Percentiles rank a stretch among this genome's conserved stretches.
Evolutionary conservation across 78 protist species (phyloP).

Genomic region (Dictyostelium purpureum): DNA sequence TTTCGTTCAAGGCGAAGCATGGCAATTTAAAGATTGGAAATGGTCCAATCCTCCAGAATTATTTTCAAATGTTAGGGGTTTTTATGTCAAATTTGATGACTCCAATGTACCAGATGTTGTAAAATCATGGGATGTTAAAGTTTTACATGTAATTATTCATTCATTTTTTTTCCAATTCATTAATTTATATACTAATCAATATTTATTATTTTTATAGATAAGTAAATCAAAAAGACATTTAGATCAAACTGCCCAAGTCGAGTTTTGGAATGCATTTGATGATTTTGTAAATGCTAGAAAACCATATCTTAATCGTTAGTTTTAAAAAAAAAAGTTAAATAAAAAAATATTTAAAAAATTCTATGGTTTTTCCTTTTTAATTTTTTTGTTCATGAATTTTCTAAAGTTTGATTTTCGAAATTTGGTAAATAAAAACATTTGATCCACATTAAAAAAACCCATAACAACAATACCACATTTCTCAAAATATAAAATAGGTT

Average conservation of each 20-base stretch:
- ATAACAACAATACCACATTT: too few species aligned
- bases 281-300: conserved; percentile 34
- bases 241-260: conserved; percentile 63
- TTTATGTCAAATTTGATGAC: conserved; percentile 48
- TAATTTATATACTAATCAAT: background rate
- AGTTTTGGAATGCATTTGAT: conserved; percentile 72
- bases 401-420: too few species aligned
- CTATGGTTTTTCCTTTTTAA: too few species aligned
- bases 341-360: too few species aligned
- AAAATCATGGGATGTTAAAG: conserved; percentile 76
- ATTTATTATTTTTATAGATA: conserved; percentile 7
- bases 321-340: too few species aligned
- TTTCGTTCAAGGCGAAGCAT: conserved; percentile 78
- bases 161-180: background rate
- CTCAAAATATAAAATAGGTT: too few species aligned
- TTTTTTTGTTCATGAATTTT: too few species aligned
- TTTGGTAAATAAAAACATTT: too few species aligned
- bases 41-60: conserved; percentile 62
- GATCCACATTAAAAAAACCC: too few species aligned
- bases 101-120: conserved; percentile 42
- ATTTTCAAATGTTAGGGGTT: conserved; percentile 47
- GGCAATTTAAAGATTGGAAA: conserved; percentile 80
- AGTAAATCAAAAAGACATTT: conserved; percentile 68
- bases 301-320: conserved; percentile 66
- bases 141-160: conserved; percentile 58